Evolutionary conservation across 2,329 filamentous ascomycete species (phyloP), one percentile per base, ranked within the genome.

Genomic region (Elsinoe arachidis): DNA sequence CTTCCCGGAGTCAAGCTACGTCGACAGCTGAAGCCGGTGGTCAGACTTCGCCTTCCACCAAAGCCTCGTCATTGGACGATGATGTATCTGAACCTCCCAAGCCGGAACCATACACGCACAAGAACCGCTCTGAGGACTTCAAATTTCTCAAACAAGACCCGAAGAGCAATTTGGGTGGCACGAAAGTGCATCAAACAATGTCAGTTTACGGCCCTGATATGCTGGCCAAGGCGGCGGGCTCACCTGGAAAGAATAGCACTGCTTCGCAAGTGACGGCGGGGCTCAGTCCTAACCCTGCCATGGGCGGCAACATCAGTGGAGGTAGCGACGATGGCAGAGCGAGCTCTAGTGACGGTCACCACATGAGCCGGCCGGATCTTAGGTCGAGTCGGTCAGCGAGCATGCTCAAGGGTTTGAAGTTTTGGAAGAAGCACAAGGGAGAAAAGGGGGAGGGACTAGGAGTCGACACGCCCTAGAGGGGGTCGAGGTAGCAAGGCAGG

Each of bases 401-500:
- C 60, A 65, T 67, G 21, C 60, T 71, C 55, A 63, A 68, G 38
- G 65, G 67, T 0, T 59, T 71, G 53, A 69, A 69, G 58, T 71
- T 71, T 55, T 71, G 69, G 69, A 68, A 66, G 61, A 68, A 67
- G 61, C 65, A 65, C 17, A 53, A 53, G 49, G 35, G 41, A 14
- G 41, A 46, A 19, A 46, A 55, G 62, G 62, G 43, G 66, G 67
- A 49, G 57, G 37, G 35, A 5, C 34, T 52, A 34, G 58, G 49
- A 38, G 34, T 53, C 7, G 49, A 53, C 33, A 53, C 49, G 49
- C 49, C 49, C 14, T 53, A 39, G 49, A 9, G 33, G 49, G 26
- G 23, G 10, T 5, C 23, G 12, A 30, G 12, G 12, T 12, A 21
- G 19, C 19, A 12, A 49, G 21, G 5, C 23, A 30, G 44, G 19